phyloP scores from a whole-genome alignment of 345 rosid species.

The Gossypium arboreum region DNA sequence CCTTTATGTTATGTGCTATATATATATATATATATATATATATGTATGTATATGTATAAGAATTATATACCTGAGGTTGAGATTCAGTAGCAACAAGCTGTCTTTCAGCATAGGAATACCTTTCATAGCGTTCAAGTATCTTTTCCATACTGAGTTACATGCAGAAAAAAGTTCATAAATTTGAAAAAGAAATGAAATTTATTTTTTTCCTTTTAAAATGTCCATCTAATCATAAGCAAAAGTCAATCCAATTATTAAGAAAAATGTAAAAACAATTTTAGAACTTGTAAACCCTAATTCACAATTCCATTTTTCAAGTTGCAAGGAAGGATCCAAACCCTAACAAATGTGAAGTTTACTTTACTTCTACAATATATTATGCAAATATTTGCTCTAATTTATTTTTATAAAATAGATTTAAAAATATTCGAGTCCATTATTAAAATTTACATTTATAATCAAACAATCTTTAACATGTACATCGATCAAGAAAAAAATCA shows the following conservation, averaged over 20 bases:
- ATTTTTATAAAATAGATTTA: neutral
- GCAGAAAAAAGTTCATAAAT: neutral
- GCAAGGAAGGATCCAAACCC: neutral
- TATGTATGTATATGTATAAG: no score
- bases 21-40: neutral
- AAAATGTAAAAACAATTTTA: no score
- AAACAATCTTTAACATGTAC: neutral
- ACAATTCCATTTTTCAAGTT: no score
- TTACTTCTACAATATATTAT: neutral
- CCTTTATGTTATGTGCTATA: neutral
- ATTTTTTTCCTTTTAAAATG: neutral
- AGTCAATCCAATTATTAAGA: no score
- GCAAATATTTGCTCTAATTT: neutral
- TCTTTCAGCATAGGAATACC: conserved; percentile 59
- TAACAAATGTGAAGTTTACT: neutral
- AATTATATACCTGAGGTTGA: conserved; percentile 31
- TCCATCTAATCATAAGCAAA: neutral
- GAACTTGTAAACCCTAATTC: no score
- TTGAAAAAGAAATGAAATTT: no score
- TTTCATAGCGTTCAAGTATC: conserved; percentile 75
- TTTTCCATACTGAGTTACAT: conserved; percentile 58
- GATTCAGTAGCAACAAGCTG: conserved; percentile 44
- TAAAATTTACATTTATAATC: neutral
- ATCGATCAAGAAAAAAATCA: neutral
- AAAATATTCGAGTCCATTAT: neutral